Conservation (phyloP, 2,329 filamentous ascomycete genomes). For the Lomentospora prolificans region DNA sequence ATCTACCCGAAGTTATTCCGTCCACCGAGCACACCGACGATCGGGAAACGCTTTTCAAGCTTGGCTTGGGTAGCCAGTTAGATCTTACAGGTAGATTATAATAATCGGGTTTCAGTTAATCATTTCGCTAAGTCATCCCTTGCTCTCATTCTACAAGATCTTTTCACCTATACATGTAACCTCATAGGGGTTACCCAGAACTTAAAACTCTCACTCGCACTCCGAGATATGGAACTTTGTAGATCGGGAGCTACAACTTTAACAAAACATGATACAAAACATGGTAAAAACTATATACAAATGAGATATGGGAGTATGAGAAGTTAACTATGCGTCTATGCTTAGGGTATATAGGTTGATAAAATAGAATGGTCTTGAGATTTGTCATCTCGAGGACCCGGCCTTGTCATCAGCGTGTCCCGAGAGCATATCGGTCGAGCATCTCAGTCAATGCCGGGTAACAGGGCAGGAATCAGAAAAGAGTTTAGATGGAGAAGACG, state of each 20-base stretch:
- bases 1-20: conserved; percentile 1
- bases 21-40: not conserved
- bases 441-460: not conserved
- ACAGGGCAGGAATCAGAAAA: not conserved
- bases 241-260: not conserved
- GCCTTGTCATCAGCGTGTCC: not conserved
- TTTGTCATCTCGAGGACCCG: not conserved
- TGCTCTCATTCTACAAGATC: too few species aligned
- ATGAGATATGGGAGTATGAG: not conserved
- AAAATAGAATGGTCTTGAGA: not conserved
- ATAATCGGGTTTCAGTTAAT: too few species aligned
- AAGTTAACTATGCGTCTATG: conserved; percentile 4
- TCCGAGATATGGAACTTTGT: too few species aligned
- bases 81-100: too few species aligned
- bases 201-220: too few species aligned
- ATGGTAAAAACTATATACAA: conserved; percentile 1
- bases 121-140: too few species aligned
- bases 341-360: conserved; percentile 3
- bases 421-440: not conserved
- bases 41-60: not conserved
- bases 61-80: too few species aligned
- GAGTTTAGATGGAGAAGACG: too few species aligned
- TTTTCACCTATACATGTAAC: too few species aligned
- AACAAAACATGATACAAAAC: not conserved
- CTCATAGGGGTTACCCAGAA: too few species aligned